Evolutionary conservation across 1,284 basidiomycete genomes (phyloP).

Genomic region (Cutaneotrichosporon sp.): DNA sequence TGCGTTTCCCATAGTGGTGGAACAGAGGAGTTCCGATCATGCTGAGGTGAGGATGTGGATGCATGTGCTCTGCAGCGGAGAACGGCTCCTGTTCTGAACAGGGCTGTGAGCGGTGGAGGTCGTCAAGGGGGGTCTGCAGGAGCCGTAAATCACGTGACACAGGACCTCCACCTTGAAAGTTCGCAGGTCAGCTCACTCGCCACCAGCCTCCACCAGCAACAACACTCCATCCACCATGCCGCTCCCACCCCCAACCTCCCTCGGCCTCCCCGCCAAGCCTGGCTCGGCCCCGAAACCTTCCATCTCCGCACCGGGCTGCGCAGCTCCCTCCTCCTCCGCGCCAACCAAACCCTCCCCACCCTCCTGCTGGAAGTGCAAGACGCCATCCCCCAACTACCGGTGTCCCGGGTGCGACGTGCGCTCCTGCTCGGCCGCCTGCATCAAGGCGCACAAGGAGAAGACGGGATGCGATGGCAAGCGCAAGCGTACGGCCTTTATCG

Average conservation of each 20-base stretch:
- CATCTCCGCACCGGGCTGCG: not conserved
- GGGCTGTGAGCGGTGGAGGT: too few relatives aligned
- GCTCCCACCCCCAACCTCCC: conserved; percentile 6
- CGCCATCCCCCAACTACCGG: conserved; percentile 20
- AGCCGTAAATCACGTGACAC: conserved; percentile 6
- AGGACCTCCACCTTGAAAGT: conserved; percentile 2
- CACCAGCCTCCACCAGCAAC: conserved; percentile 1
- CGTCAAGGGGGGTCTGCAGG: too few relatives aligned
- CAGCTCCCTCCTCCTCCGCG: not conserved
- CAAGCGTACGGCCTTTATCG: conserved; percentile 70
- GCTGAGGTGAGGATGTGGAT: too few relatives aligned
- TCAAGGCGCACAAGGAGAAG: conserved; percentile 66
- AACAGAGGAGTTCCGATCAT: too few relatives aligned
- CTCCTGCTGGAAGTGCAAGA: too few relatives aligned
- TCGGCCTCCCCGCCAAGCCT: conserved; percentile 5
- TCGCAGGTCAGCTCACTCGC: too few relatives aligned
- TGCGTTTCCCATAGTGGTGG: too few relatives aligned
- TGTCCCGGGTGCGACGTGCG: conserved; percentile 72
- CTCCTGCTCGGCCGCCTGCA: conserved; percentile 74
- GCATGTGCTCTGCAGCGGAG: too few relatives aligned
- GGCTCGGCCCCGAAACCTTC: not conserved
- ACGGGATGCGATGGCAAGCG: conserved; percentile 72
- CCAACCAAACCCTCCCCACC: too few relatives aligned
- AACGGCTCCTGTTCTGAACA: too few relatives aligned
- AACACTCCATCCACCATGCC: conserved; percentile 5